Base-by-base conservation (phyloP, 768 basidiomycete species). In the Rubroboletus satanas region DNA sequence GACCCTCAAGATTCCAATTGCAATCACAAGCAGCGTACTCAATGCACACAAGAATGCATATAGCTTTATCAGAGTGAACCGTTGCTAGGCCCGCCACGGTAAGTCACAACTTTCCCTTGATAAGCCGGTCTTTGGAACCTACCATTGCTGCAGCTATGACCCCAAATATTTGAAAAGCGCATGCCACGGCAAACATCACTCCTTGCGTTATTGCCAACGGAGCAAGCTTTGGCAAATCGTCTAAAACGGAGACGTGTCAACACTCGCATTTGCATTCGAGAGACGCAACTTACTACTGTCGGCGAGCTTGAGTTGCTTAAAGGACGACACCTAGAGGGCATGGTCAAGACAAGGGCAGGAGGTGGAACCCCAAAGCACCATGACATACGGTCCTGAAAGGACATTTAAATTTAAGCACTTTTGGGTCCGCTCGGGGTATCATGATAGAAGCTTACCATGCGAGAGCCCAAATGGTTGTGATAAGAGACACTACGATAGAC, bases 191-290 rank as follows among this genome's bases (percentile, higher is more conserved):
- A 66, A 83, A 87, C 39, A 88, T 45, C 7, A 76, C 73, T 3
- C 87, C 88, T 49, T 90, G 73, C 2, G 80, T 77, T 35, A 89
- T 76, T 8, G 81, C 78, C 52, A 87, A 73, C 1, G 76, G 75
- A 0, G 76, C 80, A 3, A 90, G 71, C 66, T 73, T 65, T 73
- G 76, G 23, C 71, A 65, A 14, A 69, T 71, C 26, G 72, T 72
- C 69, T 80, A 73, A 74, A 61, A 8, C n/a, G 4, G 26, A 28
- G n/a, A 46, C 15, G 3, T 45, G 35, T 56, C 18, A 49, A 50
- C 23, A n/a, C 37, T 10, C 31, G 29, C 35, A 46, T 18, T 17
- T n/a, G 10, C 9, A 12, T 4, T 21, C 49, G 21, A 21, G 7
- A 37, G 3, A 38, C 7, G 4, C 28, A 8, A 77, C 83, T 33